Conservation (phyloP, 83 land plant species). For the Picea abies region DNA sequence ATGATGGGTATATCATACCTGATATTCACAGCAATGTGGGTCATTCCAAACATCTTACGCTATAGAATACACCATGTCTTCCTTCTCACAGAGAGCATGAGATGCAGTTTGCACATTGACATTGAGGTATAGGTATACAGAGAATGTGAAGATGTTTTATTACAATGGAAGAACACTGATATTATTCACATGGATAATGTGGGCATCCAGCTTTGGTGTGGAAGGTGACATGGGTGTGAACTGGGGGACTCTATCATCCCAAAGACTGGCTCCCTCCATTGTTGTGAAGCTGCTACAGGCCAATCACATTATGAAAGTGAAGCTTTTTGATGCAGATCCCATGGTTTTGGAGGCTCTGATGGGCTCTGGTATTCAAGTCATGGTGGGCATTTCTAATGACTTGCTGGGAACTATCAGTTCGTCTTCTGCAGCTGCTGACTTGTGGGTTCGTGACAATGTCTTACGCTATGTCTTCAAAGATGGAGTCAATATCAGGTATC, state of each 20-base stretch:
- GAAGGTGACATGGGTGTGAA: conserved; percentile 62
- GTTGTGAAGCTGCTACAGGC: conserved; percentile 58
- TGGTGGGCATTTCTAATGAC: conserved; percentile 67
- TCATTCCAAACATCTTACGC: too few relatives aligned
- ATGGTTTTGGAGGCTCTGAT: conserved; percentile 43
- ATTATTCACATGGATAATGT: background rate
- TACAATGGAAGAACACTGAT: background rate
- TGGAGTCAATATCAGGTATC: conserved; percentile 52
- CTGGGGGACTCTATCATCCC: conserved; percentile 66
- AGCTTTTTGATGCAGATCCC: conserved; percentile 73
- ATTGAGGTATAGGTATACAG: background rate
- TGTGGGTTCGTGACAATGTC: conserved; percentile 63
- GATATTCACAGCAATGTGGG: too few relatives aligned
- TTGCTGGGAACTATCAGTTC: conserved; percentile 32
- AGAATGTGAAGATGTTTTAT: conserved; percentile 3
- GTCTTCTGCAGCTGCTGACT: conserved; percentile 38
- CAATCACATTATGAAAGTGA: conserved; percentile 59
- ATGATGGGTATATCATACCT: too few relatives aligned
- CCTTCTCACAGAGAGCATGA: background rate
- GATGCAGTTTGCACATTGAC: background rate
- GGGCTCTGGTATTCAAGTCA: conserved; percentile 64
- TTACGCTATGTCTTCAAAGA: conserved; percentile 37
- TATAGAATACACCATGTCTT: too few relatives aligned
- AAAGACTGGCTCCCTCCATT: conserved; percentile 41
- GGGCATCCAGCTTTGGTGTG: conserved; percentile 17